Evolutionary conservation across 2,329 filamentous ascomycete genomes (phyloP), one percentile per base, ranked within the genome.

Genomic region (Graphiopsis chlorocephala): DNA sequence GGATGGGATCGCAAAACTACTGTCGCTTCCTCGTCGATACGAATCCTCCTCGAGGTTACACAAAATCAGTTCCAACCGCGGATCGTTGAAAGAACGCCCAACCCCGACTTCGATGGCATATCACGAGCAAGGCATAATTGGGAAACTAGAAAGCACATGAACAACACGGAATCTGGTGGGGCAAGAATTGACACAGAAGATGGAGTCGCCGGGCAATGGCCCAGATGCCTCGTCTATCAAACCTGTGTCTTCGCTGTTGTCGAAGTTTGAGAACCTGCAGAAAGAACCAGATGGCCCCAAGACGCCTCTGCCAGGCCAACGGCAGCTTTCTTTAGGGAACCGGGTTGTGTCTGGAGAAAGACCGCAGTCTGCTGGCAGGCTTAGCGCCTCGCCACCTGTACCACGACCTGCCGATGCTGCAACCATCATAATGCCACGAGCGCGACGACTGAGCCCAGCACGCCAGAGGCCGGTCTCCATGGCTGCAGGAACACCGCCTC

Each of bases 161-260:
- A 25, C 15, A 50, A 31, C 6, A 15, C 17, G 31, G 26, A 14
- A 31, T 15, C 15, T 17, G 33, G 31, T 55, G 35, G 47, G 47
- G 38, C 33, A 45, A 26, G 48, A 26, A 31, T 35, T 3, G 31
- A 28, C 20, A 29, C 48, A 28, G n/a, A 55, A 14, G 25, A 62
- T 62, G 60, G 60, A 62, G 15, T 29, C 48, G 20, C 60, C 53
- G 47, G 60, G 48, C 48, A 62, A 91, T 71, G 89, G 86, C 78
- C 87, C 87, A 65, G 91, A 93, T 82, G 89, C 85, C 80, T 89
- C 90, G 65, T 93, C 91, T 68, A 88, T 93, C 72, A 91, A 88
- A 80, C 90, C 92, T 28, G 91, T 95, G 59, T 95, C 91, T 60
- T 93, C 91, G 60, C 82, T 95, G 66, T 85, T 89, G 67, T 91